Evolutionary conservation across 2,329 filamentous ascomycete genomes (phyloP).

Genomic region (Beauveria sp.): DNA sequence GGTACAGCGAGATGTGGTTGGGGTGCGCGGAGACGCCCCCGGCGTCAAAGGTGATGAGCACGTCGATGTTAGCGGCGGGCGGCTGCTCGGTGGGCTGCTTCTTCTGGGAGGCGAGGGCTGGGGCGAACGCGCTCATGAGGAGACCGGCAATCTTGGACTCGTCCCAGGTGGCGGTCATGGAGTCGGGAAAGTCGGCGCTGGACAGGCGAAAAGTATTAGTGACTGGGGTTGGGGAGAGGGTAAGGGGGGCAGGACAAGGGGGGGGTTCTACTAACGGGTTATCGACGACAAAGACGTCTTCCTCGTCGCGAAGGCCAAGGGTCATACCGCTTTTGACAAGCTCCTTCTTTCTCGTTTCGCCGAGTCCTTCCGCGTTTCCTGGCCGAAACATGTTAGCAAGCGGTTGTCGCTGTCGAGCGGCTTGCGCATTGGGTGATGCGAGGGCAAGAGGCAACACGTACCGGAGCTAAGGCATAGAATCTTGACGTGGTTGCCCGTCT

Average conservation of each 20-base stretch:
- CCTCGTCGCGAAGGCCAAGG: conserved; percentile 65
- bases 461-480: conserved; percentile 89
- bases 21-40: conserved; percentile 78
- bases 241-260: conserved; percentile 18
- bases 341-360: conserved; percentile 74
- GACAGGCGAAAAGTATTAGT: background rate
- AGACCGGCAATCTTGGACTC: conserved; percentile 60
- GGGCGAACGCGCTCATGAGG: conserved; percentile 66
- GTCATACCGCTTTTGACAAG: conserved; percentile 70
- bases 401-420: background rate
- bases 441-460: conserved; percentile 22
- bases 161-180: conserved; percentile 77
- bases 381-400: background rate
- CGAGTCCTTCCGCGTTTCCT: conserved; percentile 83
- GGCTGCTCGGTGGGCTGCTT: conserved; percentile 25
- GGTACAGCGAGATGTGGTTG: conserved; percentile 86
- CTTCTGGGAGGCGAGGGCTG: conserved; percentile 40
- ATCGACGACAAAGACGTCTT: conserved; percentile 82
- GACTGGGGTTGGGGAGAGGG: background rate
- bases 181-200: conserved; percentile 69
- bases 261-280: conserved; percentile 44
- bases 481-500: conserved; percentile 82
- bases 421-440: no score
- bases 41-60: conserved; percentile 85
- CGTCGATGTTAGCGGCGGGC: conserved; percentile 58